phyloP scores from a whole-genome alignment of 192 early-diverging fungal genomes.

The Coemansia sp. region DNA sequence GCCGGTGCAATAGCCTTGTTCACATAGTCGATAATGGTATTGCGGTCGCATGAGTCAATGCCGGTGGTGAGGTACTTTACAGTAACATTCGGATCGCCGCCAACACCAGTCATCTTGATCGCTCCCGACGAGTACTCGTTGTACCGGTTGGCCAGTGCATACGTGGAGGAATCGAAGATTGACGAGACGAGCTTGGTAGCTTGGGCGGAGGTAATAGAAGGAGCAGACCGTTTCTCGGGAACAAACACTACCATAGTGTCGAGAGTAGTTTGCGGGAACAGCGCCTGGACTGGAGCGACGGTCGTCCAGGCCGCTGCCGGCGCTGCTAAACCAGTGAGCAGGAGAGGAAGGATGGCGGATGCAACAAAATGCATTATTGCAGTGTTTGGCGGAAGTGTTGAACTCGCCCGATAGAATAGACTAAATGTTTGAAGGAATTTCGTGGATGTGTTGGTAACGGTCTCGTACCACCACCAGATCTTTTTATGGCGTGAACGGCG shows the following conservation, averaged over 20 bases:
- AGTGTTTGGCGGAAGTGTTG: no score
- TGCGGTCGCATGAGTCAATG: background rate
- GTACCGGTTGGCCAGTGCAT: background rate
- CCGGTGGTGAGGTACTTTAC: background rate
- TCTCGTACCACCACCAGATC: no score
- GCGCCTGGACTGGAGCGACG: background rate
- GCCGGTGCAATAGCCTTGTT: background rate
- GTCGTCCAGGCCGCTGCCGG: background rate
- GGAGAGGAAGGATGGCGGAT: background rate
- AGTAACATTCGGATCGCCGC: background rate
- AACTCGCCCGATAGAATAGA: no score
- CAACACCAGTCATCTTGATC: constrained; percentile 7
- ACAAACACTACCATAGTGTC: constrained; percentile 3
- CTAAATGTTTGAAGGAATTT: no score
- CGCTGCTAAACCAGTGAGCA: background rate
- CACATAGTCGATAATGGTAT: background rate
- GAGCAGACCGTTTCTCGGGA: background rate
- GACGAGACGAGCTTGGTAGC: background rate
- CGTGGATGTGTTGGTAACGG: no score
- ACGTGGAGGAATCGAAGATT: background rate
- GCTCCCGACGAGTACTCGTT: constrained; percentile 4
- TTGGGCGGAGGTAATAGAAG: background rate
- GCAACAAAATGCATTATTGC: background rate
- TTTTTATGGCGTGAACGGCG: no score
- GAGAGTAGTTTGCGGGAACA: background rate